Evolutionary conservation across 345 rosid genomes (phyloP), one percentile per base, ranked within the genome.

Genomic region (Nasturtium officinale): DNA sequence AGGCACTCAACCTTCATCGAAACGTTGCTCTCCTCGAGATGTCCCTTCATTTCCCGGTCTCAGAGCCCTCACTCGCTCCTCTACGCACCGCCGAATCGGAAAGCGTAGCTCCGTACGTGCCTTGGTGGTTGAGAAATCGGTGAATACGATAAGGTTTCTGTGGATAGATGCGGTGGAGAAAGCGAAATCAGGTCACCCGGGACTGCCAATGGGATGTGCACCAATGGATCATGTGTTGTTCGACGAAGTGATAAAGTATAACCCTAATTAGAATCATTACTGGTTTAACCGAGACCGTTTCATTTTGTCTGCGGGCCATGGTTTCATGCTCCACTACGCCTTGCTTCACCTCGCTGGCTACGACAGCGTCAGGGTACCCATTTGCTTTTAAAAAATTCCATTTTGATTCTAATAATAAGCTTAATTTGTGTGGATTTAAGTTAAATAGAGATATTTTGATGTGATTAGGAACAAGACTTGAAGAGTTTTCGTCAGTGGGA

Each of bases 241-340:
- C 73, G 99, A 95, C 51, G 98, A 95, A 77, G 75, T 91, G 11
- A 95, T 95, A 98, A 87, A 85, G 63, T 95, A 89, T 32, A 95
- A 95, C 77, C 99, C 98, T 0, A 91, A n/a, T n/a, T n/a, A 91
- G 87, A 95, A 95, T 46, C 99, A 98, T 1, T 90, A 90, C 69
- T 95, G 99, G 99, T 95, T 95, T 71, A 95, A 95, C 76, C 89
- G 99, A n/a, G 99, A 95, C 54, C 93, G 99, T 5, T 95, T 95
- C 79, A 87, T 95, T 21, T 61, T 95, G 67, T 91, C 97, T 17
- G 99, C 97, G 37, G 99, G 99, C 0, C 99, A 95, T 51, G 99
- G 99, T 1, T 95, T 97, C 52, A 91, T 95, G 99, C 68, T 95
- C 59, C 97, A 88, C 50, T 95, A 95, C 74, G 96, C 97, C 45